A percentile compares a stretch with the other conserved stretches of the same genome.
Evolutionary conservation across 805 yeast genomes (phyloP).

Genomic region (Naumovozyma castellii): DNA sequence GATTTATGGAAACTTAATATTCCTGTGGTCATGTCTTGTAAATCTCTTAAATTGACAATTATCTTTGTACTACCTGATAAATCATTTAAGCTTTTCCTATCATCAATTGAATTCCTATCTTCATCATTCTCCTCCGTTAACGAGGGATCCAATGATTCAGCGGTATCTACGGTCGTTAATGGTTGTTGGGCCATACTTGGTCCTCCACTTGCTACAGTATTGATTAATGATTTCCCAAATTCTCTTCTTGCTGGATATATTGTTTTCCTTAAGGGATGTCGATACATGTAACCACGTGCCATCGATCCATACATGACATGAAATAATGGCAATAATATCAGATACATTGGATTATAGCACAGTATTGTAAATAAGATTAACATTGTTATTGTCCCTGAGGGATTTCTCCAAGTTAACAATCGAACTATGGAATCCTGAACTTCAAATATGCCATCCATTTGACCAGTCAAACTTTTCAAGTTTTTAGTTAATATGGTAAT

Average conservation of each 20-base stretch:
- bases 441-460: slow-evolving; percentile 47
- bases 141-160: background rate
- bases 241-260: slow-evolving; percentile 35
- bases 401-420: slow-evolving; percentile 64
- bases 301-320: slow-evolving; percentile 47
- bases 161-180: too few relatives aligned
- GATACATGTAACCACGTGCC: slow-evolving; percentile 57
- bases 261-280: slow-evolving; percentile 53
- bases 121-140: background rate
- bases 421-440: slow-evolving; percentile 53
- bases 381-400: slow-evolving; percentile 55
- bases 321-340: slow-evolving; percentile 54
- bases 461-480: slow-evolving; percentile 44
- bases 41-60: slow-evolving; percentile 56
- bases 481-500: slow-evolving; percentile 47
- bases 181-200: too few relatives aligned
- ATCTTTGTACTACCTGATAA: slow-evolving; percentile 31
- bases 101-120: background rate
- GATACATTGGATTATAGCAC: slow-evolving; percentile 62
- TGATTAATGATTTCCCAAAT: slow-evolving; percentile 46
- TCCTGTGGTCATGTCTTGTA: slow-evolving; percentile 56
- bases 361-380: slow-evolving; percentile 54
- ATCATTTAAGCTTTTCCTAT: slow-evolving; percentile 5
- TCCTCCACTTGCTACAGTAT: slow-evolving; percentile 24
- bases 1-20: slow-evolving; percentile 41